A percentile compares a stretch with the other conserved stretches of the same genome.
These are phyloP conservation scores for Alternaria sp. DNA, from an alignment of 2,329 filamentous ascomycete species.

Conservation along the genomic window DNA sequence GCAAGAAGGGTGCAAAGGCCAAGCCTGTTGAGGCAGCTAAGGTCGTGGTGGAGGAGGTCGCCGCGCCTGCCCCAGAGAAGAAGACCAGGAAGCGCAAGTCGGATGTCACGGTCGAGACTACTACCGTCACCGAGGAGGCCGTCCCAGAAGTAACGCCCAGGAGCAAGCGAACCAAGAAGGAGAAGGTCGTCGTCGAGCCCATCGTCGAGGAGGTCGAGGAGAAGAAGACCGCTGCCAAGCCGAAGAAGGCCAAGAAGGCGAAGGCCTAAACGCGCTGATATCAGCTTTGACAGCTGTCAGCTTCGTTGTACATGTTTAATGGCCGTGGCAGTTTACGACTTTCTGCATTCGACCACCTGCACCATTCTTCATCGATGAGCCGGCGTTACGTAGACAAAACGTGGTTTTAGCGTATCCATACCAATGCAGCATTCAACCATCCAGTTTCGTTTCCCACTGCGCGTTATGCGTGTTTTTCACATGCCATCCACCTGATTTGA, in stretches of 20 bases:
- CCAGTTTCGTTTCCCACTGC: too few species aligned
- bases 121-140: constrained; percentile 13
- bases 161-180: constrained; percentile 34
- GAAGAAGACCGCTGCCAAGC: constrained; percentile 24
- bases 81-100: constrained; percentile 31
- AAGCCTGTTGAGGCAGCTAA: constrained; percentile 16
- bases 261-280: constrained; percentile 21
- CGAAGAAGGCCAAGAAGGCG: constrained; percentile 38
- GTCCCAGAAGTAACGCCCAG: constrained; percentile 15
- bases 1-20: constrained; percentile 29
- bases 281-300: neutral
- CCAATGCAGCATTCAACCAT: neutral
- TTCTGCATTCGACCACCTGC: neutral
- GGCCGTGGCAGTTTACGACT: neutral
- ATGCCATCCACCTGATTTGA: neutral
- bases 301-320: neutral
- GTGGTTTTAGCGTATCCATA: neutral
- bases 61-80: constrained; percentile 6
- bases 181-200: constrained; percentile 10
- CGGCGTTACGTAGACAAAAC: neutral
- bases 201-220: constrained; percentile 21
- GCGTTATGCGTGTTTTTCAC: neutral
- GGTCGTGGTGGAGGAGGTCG: constrained; percentile 14
- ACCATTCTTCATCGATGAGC: neutral
- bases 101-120: constrained; percentile 18